Evolutionary conservation across 768 basidiomycete species (phyloP), one percentile per base, ranked within the genome.

Genomic region (Austroboletus festivus): DNA sequence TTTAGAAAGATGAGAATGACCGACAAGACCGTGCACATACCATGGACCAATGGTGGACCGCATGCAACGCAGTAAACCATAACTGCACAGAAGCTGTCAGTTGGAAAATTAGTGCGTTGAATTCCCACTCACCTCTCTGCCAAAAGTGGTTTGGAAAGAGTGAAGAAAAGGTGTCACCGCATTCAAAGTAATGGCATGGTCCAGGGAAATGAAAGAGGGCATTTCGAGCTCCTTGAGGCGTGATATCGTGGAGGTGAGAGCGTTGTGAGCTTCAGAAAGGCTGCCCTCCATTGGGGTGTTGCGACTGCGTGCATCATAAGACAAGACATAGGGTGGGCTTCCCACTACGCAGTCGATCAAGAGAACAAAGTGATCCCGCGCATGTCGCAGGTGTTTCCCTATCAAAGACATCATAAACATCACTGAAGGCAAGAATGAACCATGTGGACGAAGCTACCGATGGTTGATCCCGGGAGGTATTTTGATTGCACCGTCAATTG

Each of bases 11-110:
- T 34, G 48, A 42, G 33, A 53, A 24, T 21, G 43, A 44, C n/a
- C 10, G 20, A 35, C n/a, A 50, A 34, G 48, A 16, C 19, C 13
- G 16, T 22, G 19, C 13, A 57, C 78, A 55, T 62, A 88, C 87
- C 86, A 90, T 90, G 18, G 88, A 89, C 88, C 88, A 93, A 62
- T 93, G 90, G 67, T 93, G 90, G 21, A 93, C 85, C 37, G 89
- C 89, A 60, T 93, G 90, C 26, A 93, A 68, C 20, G 76, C 82
- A n/a, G 82, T 79, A 64, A 93, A 93, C 90, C 90, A 93, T 16
- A 93, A 69, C 89, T 91, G 44, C 26, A 56, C 40, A 37, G 31
- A 24, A 35, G 23, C 13, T 24, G 28, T n/a, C n/a, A n/a, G n/a
- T n/a, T n/a, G n/a, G n/a, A n/a, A 28, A 28, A 28, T 9, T 5